Evolutionary conservation across 495 filamentous ascomycete species (phyloP).

Genomic region (Penicillium alfredii): DNA sequence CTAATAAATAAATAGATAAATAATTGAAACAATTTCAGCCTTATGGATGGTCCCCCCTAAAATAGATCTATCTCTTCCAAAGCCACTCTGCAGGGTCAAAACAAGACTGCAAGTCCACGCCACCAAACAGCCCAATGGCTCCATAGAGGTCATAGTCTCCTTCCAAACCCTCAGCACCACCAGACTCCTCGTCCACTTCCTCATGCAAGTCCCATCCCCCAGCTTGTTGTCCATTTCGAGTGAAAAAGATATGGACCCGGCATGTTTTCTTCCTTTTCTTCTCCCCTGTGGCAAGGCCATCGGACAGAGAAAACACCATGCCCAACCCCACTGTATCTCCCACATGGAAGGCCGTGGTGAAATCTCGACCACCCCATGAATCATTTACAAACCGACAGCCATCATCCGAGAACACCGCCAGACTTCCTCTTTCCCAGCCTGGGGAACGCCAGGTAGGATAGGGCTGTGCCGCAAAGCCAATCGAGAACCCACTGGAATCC

Average conservation of each 20-base stretch:
- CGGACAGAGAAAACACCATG: conserved; percentile 55
- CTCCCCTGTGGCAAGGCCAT: conserved; percentile 11
- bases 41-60: no score
- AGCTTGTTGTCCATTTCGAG: conserved; percentile 56
- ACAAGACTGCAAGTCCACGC: conserved; percentile 63
- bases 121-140: conserved; percentile 70
- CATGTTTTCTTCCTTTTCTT: conserved; percentile 12
- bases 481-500: conserved; percentile 58
- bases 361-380: conserved; percentile 72
- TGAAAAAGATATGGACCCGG: conserved; percentile 69
- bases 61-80: conserved; percentile 20
- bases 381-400: conserved; percentile 85
- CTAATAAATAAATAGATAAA: no score
- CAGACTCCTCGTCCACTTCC: conserved; percentile 64
- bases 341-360: conserved; percentile 48
- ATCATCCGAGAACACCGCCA: conserved; percentile 90
- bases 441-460: conserved; percentile 85
- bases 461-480: conserved; percentile 75
- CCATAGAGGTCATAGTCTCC: conserved; percentile 76
- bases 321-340: conserved; percentile 61
- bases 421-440: conserved; percentile 80
- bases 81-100: conserved; percentile 51
- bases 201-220: conserved; percentile 83
- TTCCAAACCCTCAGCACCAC: conserved; percentile 66
- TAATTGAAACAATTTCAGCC: conserved; percentile 11